Conservation (phyloP, 805 yeast genomes). For the Saturnispora sanitii region DNA sequence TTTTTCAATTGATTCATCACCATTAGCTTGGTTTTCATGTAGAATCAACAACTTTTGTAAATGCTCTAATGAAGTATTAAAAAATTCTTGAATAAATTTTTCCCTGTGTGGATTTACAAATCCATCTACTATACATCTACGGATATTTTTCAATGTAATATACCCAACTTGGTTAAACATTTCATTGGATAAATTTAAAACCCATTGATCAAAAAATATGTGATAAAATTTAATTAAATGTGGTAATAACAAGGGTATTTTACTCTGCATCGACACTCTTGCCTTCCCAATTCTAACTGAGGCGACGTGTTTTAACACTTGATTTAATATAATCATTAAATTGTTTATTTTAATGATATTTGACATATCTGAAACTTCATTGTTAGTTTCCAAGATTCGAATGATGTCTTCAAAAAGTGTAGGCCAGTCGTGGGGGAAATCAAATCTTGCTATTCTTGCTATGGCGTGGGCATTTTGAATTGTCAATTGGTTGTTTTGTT, state of each 20-base stretch:
- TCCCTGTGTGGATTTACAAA: slow-evolving; percentile 59
- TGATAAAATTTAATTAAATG: slow-evolving; percentile 51
- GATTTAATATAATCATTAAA: slow-evolving; percentile 58
- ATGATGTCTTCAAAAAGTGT: slow-evolving; percentile 58
- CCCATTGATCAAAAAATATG: slow-evolving; percentile 54
- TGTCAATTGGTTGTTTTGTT: slow-evolving; percentile 62
- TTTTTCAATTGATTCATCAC: slow-evolving; percentile 52
- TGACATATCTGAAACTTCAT: no score
- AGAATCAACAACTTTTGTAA: slow-evolving; percentile 44
- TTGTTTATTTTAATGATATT: slow-evolving; percentile 47
- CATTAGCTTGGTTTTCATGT: slow-evolving; percentile 41
- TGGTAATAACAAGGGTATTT: slow-evolving; percentile 55
- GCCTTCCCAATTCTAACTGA: slow-evolving; percentile 78
- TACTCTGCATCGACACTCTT: slow-evolving; percentile 64
- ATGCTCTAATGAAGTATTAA: slow-evolving; percentile 47
- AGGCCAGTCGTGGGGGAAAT: slow-evolving; percentile 87
- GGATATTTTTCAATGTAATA: slow-evolving; percentile 59
- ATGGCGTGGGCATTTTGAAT: slow-evolving; percentile 81
- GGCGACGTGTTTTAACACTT: slow-evolving; percentile 63
- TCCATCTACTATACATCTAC: slow-evolving; percentile 71
- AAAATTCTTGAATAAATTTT: slow-evolving; percentile 48
- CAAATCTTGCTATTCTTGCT: slow-evolving; percentile 69
- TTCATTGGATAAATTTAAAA: no score
- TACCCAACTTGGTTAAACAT: slow-evolving; percentile 63
- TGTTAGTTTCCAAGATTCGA: slow-evolving; percentile 34